Conservation (phyloP, 495 filamentous ascomycete species). For the Chaetomidium leptoderma region DNA sequence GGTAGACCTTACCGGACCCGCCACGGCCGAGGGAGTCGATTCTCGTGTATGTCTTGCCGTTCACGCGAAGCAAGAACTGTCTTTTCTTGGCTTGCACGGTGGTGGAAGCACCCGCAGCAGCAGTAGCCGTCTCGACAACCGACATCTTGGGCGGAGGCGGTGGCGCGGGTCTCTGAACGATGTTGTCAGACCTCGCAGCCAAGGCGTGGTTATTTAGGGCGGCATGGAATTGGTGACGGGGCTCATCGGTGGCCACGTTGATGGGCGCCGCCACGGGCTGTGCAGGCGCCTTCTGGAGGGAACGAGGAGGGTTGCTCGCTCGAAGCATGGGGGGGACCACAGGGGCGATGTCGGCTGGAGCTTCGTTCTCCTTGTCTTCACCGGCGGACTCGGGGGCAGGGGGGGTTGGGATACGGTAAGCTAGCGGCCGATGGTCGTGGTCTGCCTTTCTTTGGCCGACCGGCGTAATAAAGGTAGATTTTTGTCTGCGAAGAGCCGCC, state of each 20-base stretch:
- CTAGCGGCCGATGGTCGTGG: slow-evolving; percentile 25
- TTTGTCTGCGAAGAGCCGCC: slow-evolving; percentile 31
- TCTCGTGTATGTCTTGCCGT: slow-evolving; percentile 83
- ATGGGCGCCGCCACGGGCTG: slow-evolving; percentile 49
- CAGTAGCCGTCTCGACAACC: slow-evolving; percentile 83
- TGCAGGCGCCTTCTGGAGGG: slow-evolving; percentile 58
- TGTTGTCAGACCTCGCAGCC: slow-evolving; percentile 70
- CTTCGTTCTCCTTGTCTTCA: slow-evolving; percentile 78
- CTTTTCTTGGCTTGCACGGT: slow-evolving; percentile 68
- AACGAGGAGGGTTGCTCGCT: slow-evolving; percentile 16
- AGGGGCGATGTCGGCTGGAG: slow-evolving; percentile 36
- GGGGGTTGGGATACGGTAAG: slow-evolving; percentile 62
- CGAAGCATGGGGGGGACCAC: not conserved
- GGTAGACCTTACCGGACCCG: slow-evolving; percentile 88
- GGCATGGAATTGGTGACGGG: slow-evolving; percentile 15
- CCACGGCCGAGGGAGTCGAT: slow-evolving; percentile 88
- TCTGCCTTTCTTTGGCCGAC: slow-evolving; percentile 1
- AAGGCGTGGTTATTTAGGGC: slow-evolving; percentile 68
- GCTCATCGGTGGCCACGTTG: slow-evolving; percentile 27
- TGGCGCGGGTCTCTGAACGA: slow-evolving; percentile 73
- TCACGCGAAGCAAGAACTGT: slow-evolving; percentile 75
- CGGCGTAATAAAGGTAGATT: slow-evolving; percentile 21
- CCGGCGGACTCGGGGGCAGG: slow-evolving; percentile 53
- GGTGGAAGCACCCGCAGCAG: slow-evolving; percentile 72
- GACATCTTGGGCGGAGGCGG: slow-evolving; percentile 93